Conservation (phyloP, 2,329 filamentous ascomycete species). For the Orbilia oligospora region DNA sequence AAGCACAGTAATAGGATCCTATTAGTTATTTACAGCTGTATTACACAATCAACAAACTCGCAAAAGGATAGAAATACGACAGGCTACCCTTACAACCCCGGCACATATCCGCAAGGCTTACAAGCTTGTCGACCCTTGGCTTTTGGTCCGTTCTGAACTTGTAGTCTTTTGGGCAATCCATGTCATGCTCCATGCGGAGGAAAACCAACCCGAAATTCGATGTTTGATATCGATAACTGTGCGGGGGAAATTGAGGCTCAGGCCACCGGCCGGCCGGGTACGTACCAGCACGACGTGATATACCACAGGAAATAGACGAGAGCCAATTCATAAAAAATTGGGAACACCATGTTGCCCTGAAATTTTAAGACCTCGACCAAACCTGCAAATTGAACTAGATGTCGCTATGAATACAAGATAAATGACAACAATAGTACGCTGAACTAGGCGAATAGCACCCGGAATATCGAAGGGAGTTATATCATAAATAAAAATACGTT, state of each 20-base stretch:
- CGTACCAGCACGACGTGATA: background rate
- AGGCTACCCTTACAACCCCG: background rate
- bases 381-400: too few species aligned
- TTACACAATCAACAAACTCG: background rate
- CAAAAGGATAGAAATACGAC: background rate
- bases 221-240: slow-evolving; percentile 1
- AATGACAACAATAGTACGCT: background rate
- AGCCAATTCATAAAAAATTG: too few species aligned
- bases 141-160: too few species aligned
- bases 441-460: background rate
- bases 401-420: background rate
- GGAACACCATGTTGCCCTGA: too few species aligned
- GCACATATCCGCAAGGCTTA: background rate
- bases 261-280: background rate
- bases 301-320: too few species aligned
- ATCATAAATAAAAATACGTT: slow-evolving; percentile 10
- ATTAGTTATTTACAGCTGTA: background rate
- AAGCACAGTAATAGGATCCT: background rate
- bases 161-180: background rate
- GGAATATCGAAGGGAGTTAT: background rate
- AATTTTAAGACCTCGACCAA: too few species aligned
- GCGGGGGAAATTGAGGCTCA: slow-evolving; percentile 10
- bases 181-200: background rate
- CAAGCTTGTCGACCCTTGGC: background rate
- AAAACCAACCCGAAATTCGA: background rate